These are phyloP conservation scores for Erigeron canadensis DNA, from an alignment of 129 eudicot species.

Conservation along the genomic window DNA sequence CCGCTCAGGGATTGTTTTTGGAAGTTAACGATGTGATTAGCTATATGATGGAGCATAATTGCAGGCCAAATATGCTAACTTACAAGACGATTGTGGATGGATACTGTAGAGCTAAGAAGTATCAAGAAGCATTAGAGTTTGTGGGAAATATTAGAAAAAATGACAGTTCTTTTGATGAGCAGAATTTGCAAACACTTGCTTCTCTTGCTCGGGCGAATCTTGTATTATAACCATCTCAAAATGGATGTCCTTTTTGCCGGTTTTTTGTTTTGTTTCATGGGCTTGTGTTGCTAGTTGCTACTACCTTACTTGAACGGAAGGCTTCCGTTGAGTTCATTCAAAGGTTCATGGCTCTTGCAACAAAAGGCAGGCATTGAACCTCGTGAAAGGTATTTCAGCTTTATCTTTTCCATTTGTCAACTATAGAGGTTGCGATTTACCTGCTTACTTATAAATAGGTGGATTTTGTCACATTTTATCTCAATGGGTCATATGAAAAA, in stretches of 20 bases:
- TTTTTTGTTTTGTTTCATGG: background rate
- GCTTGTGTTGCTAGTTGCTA: slow-evolving; percentile 9
- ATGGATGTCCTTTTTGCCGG: background rate
- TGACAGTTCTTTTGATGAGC: slow-evolving; percentile 43
- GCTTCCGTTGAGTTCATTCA: slow-evolving; percentile 21
- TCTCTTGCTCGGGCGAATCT: slow-evolving; percentile 50
- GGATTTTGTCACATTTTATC: too few species aligned
- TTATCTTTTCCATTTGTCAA: slow-evolving; percentile 6
- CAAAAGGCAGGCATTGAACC: slow-evolving; percentile 23
- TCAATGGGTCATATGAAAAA: too few species aligned
- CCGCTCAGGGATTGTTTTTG: slow-evolving; percentile 60
- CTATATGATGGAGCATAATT: slow-evolving; percentile 83
- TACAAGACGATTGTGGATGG: slow-evolving; percentile 83
- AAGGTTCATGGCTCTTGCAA: slow-evolving; percentile 14
- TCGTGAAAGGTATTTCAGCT: slow-evolving; percentile 27
- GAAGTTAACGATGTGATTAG: slow-evolving; percentile 81
- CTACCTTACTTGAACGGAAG: slow-evolving; percentile 6
- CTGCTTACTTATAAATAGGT: too few species aligned
- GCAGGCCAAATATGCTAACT: slow-evolving; percentile 84
- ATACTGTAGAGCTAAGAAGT: slow-evolving; percentile 78
- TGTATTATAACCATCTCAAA: slow-evolving; percentile 28
- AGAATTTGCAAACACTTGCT: slow-evolving; percentile 58
- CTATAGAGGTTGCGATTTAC: background rate
- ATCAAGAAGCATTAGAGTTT: slow-evolving; percentile 77
- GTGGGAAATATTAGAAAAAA: slow-evolving; percentile 60